Evolutionary conservation across 108 stramenopile species (phyloP).

Genomic region (Nannochloropsis oceanica): DNA sequence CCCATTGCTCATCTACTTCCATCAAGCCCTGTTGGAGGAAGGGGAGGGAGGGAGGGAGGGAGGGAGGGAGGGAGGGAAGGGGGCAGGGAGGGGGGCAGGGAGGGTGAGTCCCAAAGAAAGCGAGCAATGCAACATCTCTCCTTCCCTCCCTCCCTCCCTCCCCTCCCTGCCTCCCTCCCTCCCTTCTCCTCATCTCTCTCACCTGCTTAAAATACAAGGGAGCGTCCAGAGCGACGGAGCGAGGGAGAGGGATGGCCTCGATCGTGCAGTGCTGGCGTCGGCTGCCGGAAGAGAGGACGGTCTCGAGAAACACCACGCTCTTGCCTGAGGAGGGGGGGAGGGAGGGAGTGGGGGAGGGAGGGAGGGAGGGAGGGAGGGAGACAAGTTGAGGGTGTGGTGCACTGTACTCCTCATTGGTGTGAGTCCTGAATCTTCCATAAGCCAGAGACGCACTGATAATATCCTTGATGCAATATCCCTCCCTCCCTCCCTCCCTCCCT

Average conservation of each 20-base stretch:
- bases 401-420: no score
- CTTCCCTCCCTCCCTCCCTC: background rate
- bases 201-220: constrained; percentile 24
- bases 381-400: no score
- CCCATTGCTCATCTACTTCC: constrained; percentile 24
- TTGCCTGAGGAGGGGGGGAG: background rate
- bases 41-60: background rate
- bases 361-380: no score
- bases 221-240: constrained; percentile 1
- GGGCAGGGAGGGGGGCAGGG: background rate
- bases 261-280: constrained; percentile 3
- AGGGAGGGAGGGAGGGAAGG: background rate
- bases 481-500: background rate
- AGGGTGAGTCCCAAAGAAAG: no score
- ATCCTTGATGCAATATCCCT: background rate
- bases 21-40: background rate
- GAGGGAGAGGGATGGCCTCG: constrained; percentile 19
- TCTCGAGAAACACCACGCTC: constrained; percentile 16
- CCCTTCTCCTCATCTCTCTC: background rate
- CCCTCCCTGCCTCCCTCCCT: no score
- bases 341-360: no score
- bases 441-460: background rate
- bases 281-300: background rate
- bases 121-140: background rate
- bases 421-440: no score